Evolutionary conservation across 164 flowering plant species (phyloP), one percentile per base, ranked within the genome.

Genomic region (Liriodendron chinense): DNA sequence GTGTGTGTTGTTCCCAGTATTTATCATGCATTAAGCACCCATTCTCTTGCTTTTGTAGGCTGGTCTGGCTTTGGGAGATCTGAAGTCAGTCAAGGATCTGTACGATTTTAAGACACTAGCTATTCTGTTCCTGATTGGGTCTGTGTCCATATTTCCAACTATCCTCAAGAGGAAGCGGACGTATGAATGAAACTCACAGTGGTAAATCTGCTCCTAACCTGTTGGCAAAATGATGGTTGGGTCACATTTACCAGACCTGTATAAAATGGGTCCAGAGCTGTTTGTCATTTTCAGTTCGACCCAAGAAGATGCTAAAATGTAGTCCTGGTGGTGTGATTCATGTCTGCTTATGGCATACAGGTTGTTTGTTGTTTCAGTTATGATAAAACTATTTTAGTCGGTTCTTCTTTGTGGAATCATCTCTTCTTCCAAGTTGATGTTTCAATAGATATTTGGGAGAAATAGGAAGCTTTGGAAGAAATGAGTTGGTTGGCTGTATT

Each of bases 41-140:
- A 10, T 9, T 64, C 12, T 64, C 20, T 65, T 75, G 6, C 26
- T 16, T 76, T 0, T 73, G 73, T 88, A 92, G 98, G 98, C 98
- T 80, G 98, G 98, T 70, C 92, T 92, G 77, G 96, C 96, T 75
- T 89, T 93, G 70, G 96, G 98, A 65, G 96, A 93, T 69, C 88
- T 93, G 62, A 87, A 84, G 76, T 93, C 98, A 8, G 89, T 93
- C 22, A 90, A 85, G 83, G 98, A 93, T 83, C 84, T 93, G 18
- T 92, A 93, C 75, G 96, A 92, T 84, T 89, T 90, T 22, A 92
- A 93, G 83, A 92, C 96, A 6, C 75, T 93, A 77, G 76, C 75
- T 1, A 94, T 93, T 74, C 92, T 93, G 74, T 93, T 90, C 82
- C 92, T 93, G 9, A 91, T 93, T 21, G 97, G 97, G 9, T 84